phyloP scores from a whole-genome alignment of 2,329 filamentous ascomycete genomes.

The Trichoderma arundinaceum region DNA sequence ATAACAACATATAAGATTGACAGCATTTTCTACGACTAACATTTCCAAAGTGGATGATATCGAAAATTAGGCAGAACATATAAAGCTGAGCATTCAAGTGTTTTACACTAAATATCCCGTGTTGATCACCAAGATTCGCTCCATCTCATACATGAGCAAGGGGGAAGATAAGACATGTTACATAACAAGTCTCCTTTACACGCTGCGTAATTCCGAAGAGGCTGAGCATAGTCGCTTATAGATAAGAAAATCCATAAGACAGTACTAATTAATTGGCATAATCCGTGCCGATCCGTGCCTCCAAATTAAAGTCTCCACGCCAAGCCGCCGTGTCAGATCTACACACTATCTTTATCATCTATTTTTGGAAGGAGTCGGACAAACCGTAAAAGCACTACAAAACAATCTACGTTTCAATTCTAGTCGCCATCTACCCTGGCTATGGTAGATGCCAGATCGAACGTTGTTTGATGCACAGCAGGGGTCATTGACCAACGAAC shows the following conservation, averaged over 20 bases:
- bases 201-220: constrained; percentile 11
- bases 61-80: neutral
- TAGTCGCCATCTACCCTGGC: neutral
- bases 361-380: neutral
- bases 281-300: constrained; percentile 5
- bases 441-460: constrained; percentile 5
- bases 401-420: neutral
- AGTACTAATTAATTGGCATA: neutral
- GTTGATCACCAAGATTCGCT: neutral
- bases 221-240: constrained; percentile 7
- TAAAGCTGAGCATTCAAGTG: neutral
- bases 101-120: neutral
- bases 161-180: neutral
- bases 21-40: neutral
- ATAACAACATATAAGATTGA: neutral
- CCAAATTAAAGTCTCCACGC: constrained; percentile 10
- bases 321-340: constrained; percentile 16
- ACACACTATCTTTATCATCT: neutral
- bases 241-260: constrained; percentile 13
- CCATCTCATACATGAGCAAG: neutral
- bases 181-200: neutral
- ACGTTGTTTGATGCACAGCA: neutral
- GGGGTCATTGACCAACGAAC: neutral
- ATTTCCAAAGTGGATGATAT: neutral
- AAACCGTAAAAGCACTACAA: neutral